phyloP scores from a whole-genome alignment of 2,329 filamentous ascomycete species.

The Emergomyces africanus region DNA sequence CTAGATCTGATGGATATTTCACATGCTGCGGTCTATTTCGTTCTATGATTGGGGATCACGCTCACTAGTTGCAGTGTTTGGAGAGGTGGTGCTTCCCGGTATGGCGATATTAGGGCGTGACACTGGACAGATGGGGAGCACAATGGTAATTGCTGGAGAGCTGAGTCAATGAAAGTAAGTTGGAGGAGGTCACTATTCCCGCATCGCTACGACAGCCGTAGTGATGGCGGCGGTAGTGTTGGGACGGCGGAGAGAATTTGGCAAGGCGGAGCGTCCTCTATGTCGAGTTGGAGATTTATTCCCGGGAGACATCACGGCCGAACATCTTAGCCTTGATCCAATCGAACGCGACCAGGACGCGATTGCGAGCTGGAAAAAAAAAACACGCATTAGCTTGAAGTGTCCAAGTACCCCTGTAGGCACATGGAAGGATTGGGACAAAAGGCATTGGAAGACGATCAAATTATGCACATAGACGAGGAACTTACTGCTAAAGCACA shows the following conservation, averaged over 20 bases:
- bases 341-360: conserved; percentile 81
- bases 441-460: not conserved
- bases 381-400: not conserved
- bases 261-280: not conserved
- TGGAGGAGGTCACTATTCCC: not conserved
- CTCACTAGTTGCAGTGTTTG: not conserved
- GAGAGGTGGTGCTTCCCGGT: not conserved
- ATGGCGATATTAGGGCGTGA: not conserved
- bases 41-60: not conserved
- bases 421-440: not conserved
- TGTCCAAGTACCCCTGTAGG: not conserved
- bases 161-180: not conserved
- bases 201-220: not conserved
- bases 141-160: not conserved
- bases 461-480: not conserved
- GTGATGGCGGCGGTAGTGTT: not conserved
- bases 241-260: not conserved
- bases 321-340: conserved; percentile 97
- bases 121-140: not conserved
- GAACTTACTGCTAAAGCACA: conserved; percentile 95
- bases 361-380: conserved; percentile 60
- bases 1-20: not conserved
- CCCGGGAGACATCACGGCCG: conserved; percentile 66
- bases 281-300: conserved; percentile 21
- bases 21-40: not conserved